Evolutionary conservation across 371 early-diverging fungal species (phyloP).

Genomic region (Nematocida sp.): DNA sequence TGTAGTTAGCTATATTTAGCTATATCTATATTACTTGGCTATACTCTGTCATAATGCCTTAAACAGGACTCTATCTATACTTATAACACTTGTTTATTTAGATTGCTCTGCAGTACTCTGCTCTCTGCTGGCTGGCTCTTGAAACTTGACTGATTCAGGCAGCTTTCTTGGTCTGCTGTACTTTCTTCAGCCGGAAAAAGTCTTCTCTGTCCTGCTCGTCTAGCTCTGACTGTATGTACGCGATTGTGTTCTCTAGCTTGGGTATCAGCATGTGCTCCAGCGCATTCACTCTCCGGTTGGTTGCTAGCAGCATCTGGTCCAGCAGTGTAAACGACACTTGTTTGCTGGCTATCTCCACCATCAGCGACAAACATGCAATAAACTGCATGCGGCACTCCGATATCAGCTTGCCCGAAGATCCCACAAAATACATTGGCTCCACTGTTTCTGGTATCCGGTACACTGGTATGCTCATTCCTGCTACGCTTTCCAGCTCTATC

Average conservation of each 20-base stretch:
- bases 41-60: too few species aligned
- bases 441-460: conserved; percentile 42
- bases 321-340: conserved; percentile 84
- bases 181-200: conserved; percentile 73
- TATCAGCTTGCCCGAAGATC: conserved; percentile 89
- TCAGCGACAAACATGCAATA: conserved; percentile 76
- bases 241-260: conserved; percentile 89
- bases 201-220: conserved; percentile 99
- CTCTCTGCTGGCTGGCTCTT: too few species aligned
- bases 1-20: too few species aligned
- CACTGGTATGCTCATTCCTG: conserved; percentile 50
- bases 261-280: conserved; percentile 97
- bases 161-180: conserved; percentile 56
- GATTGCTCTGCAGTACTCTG: too few species aligned
- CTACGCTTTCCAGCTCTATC: conserved; percentile 37
- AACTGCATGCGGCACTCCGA: conserved; percentile 85
- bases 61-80: too few species aligned
- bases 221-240: conserved; percentile 86
- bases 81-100: too few species aligned
- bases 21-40: too few species aligned
- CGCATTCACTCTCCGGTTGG: conserved; percentile 97
- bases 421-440: conserved; percentile 72
- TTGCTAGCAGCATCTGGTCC: conserved; percentile 92
- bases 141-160: neutral
- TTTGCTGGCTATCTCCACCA: conserved; percentile 82